Conservation (phyloP, 2,329 filamentous ascomycete species). For the Monosporascus cannonballus region DNA sequence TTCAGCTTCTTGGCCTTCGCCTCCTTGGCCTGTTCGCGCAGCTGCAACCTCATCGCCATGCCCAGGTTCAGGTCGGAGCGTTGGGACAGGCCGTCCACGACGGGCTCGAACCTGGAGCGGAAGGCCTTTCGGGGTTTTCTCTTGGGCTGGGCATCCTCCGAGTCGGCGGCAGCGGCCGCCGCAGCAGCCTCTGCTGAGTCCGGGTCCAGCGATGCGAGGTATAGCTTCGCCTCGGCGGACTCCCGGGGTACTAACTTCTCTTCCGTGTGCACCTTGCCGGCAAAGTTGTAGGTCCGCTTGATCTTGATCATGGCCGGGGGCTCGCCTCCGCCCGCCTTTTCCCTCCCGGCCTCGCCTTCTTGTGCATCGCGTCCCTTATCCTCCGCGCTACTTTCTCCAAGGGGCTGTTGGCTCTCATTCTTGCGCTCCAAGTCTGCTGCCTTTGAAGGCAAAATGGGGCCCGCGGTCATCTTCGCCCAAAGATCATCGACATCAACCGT, state of each 20-base stretch:
- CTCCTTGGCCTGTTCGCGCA: slow-evolving; percentile 34
- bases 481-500: slow-evolving; percentile 67
- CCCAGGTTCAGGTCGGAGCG: slow-evolving; percentile 55
- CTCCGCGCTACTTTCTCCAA: slow-evolving; percentile 2
- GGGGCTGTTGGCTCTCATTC: slow-evolving; percentile 10
- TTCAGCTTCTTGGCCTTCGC: slow-evolving; percentile 59
- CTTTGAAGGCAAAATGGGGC: slow-evolving; percentile 27
- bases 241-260: slow-evolving; percentile 61
- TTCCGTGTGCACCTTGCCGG: slow-evolving; percentile 65
- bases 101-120: slow-evolving; percentile 58
- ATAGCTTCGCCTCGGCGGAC: slow-evolving; percentile 61
- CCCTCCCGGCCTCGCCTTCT: slow-evolving; percentile 6
- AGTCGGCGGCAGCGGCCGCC: neutral
- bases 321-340: slow-evolving; percentile 14
- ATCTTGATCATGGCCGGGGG: slow-evolving; percentile 49
- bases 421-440: slow-evolving; percentile 12
- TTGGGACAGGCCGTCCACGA: slow-evolving; percentile 34
- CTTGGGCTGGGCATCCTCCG: slow-evolving; percentile 28
- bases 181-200: slow-evolving; percentile 12
- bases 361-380: slow-evolving; percentile 1
- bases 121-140: slow-evolving; percentile 49
- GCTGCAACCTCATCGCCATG: slow-evolving; percentile 40
- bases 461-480: slow-evolving; percentile 60
- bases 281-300: slow-evolving; percentile 69
- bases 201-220: slow-evolving; percentile 46